phyloP scores from a whole-genome alignment of 352 stramenopile genomes.

The Thraustochytrium sp. region DNA sequence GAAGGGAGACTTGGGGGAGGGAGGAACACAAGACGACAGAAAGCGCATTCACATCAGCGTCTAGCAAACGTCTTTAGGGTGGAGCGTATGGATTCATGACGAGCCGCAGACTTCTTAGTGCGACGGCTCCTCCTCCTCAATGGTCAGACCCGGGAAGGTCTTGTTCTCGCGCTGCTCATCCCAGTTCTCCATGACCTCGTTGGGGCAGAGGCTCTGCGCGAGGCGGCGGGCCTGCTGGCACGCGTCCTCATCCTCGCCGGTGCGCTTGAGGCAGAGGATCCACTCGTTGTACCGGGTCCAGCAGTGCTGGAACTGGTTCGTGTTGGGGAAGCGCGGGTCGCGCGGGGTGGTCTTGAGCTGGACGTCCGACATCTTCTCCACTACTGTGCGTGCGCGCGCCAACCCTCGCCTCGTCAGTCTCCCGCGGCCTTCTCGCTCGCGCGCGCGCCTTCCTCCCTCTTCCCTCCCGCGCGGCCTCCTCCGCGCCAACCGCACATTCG shows the following conservation, averaged over 20 bases:
- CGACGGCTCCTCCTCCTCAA: constrained; percentile 20
- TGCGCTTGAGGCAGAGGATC: constrained; percentile 90
- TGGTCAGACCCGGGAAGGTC: constrained; percentile 68
- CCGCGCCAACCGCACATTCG: too few species aligned
- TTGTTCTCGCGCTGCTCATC: constrained; percentile 71
- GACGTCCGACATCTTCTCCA: constrained; percentile 27
- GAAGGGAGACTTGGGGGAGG: too few species aligned
- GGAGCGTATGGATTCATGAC: neutral
- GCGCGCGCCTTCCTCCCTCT: too few species aligned
- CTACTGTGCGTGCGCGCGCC: neutral
- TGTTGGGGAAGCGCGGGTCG: constrained; percentile 74
- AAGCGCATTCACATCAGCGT: neutral
- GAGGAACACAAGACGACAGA: neutral
- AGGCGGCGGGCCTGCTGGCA: constrained; percentile 71
- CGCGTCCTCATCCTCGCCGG: constrained; percentile 82
- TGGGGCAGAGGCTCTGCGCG: constrained; percentile 67
- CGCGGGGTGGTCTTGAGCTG: constrained; percentile 61
- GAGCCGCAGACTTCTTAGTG: neutral
- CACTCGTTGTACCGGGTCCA: constrained; percentile 94
- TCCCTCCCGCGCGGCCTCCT: too few species aligned
- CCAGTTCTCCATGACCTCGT: constrained; percentile 67
- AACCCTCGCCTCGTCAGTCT: neutral
- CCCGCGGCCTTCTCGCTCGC: too few species aligned
- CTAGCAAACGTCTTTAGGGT: neutral
- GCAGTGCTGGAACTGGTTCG: constrained; percentile 66